Percentiles rank a stretch among this genome's conserved stretches.
Evolutionary conservation across 2,329 filamentous ascomycete species (phyloP).

Genomic region (Colletotrichum australisinense): DNA sequence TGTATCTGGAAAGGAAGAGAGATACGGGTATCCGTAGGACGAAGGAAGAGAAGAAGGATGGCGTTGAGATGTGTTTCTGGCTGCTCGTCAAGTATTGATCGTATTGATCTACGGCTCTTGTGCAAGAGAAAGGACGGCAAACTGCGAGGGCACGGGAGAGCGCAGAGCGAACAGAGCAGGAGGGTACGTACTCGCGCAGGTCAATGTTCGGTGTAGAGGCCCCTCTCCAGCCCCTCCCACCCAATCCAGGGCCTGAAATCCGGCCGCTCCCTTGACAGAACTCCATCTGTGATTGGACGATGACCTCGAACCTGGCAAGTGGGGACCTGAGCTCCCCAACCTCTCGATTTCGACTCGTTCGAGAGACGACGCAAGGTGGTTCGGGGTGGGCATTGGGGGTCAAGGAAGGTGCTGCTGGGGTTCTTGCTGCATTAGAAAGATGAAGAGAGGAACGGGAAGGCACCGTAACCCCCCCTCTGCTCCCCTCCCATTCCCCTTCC

Average conservation of each 20-base stretch:
- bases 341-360: constrained; percentile 45
- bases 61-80: constrained; percentile 14
- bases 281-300: constrained; percentile 18
- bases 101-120: background rate
- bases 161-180: too few species aligned
- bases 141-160: background rate
- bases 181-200: background rate
- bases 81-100: background rate
- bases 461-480: background rate
- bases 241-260: constrained; percentile 25
- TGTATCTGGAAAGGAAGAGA: background rate
- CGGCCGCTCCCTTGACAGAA: constrained; percentile 17
- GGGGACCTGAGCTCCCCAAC: constrained; percentile 42
- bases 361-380: background rate
- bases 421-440: constrained; percentile 21
- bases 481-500: background rate
- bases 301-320: constrained; percentile 29
- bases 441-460: background rate
- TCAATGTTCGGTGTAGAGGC: background rate
- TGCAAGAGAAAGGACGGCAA: background rate
- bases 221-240: background rate
- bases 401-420: background rate
- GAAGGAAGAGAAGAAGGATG: background rate
- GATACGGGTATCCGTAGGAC: background rate
- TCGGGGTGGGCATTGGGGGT: constrained; percentile 26